Evolutionary conservation across 2,329 filamentous ascomycete species (phyloP), one percentile per base, ranked within the genome.

Genomic region (Cladosporium phlei): DNA sequence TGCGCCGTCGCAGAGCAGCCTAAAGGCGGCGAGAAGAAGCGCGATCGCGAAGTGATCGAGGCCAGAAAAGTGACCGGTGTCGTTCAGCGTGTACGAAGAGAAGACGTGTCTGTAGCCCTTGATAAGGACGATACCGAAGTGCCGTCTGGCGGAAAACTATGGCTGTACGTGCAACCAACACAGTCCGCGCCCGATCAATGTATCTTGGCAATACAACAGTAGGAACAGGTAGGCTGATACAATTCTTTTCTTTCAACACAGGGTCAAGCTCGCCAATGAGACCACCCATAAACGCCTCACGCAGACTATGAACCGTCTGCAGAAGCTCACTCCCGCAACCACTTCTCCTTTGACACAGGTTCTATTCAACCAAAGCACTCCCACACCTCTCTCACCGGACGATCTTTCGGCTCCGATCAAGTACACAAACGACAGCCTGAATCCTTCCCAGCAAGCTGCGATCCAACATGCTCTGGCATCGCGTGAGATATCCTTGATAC

Each of bases 401-500:
- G 73, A 79, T 46, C 61, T 75, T 22, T 49, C 48, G 11, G 51
- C 55, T 28, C 61, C 71, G 2, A 56, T 82, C 3, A 67, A 75
- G 24, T 82, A 80, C 66, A 64, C 70, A 7, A 77, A 82, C 58
- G 67, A 75, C 2, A 72, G 67, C 1, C 62, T 84, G 14, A 83
- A 84, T 45, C 71, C 77, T 42, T 81, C 77, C 11, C 80, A 84
- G 55, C 76, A 79, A 57, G 76, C 81, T 52, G 80, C 80, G 1
- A 76, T 84, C 50, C 70, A 80, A n/a, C 98, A 97, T 61, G 89
- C 91, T 0, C 70, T 98, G 45, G 85, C 83, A 5, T 85, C 86
- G 1, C 76, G 76, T 44, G 89, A 96, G 59, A 78, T 97, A 21
- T 87, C 88, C 2, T 73, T 96, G 49, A 95, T 98, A 45, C 93